Evolutionary conservation across 164 flowering plant genomes (phyloP), one percentile per base, ranked within the genome.

Genomic region (Paratinospora sagittata): DNA sequence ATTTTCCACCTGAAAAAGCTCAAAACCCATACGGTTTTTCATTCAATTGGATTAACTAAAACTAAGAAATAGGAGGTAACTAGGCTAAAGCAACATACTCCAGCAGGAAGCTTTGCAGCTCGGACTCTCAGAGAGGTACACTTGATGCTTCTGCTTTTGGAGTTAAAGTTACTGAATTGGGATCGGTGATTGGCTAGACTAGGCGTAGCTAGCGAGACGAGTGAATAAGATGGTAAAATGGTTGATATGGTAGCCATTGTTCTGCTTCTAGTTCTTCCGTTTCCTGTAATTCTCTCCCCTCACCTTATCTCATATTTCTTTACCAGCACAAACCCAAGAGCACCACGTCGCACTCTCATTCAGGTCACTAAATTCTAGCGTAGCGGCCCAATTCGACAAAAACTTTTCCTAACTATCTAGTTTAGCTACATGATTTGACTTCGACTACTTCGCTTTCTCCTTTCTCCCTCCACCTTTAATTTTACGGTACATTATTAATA

Each of bases 61-160:
- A 27, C 12, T n/a, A 45, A 24, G 61, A 26, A 52, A 21, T 10
- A 58, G 3, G 34, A 27, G 30, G 17, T 4, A 60, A 23, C 5
- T 30, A 27, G 8, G 13, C 34, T n/a, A 30, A 6, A 63, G 16
- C 21, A 41, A 66, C 82, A 24, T 84, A 85, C 93, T 23, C 93
- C 92, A 39, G 87, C 70, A 60, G 97, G 97, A 76, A 83, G 82
- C 85, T 89, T 90, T 33, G 87, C 89, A 36, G 94, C 91, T 77
- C 75, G 84, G 55, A 89, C 73, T 49, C 70, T 82, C 78, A 89
- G 82, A 14, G 80, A 36, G 67, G 26, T 8, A 24, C 69, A 68
- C 67, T 33, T 84, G 65, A 65, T 67, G 72, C 62, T 63, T 68
- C 27, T 72, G 36, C 41, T 26, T 27, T 19, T 30, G 0, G 11